A percentile compares a stretch with the other conserved stretches of the same genome.
These are phyloP conservation scores for Primulina eburnea DNA, from an alignment of 257 asterid species.

Conservation along the genomic window DNA sequence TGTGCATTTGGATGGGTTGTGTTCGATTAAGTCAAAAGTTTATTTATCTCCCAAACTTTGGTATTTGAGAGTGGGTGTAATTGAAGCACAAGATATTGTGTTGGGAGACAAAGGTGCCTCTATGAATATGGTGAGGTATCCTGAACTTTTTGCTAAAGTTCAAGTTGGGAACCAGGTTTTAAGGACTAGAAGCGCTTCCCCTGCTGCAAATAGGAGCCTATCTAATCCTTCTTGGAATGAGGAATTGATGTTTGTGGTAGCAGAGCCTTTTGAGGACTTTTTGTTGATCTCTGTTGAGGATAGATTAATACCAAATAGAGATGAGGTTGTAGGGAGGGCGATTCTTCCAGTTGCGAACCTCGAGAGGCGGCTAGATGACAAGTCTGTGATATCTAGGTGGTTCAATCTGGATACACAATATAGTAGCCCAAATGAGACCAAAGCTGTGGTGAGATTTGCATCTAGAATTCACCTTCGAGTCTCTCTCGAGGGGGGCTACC, in stretches of 20 bases:
- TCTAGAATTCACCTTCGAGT: constrained; percentile 76
- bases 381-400: constrained; percentile 65
- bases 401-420: constrained; percentile 59
- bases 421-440: constrained; percentile 42
- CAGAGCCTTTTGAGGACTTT: constrained; percentile 83
- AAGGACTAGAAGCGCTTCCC: constrained; percentile 58
- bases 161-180: constrained; percentile 80
- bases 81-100: constrained; percentile 77
- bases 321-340: constrained; percentile 63
- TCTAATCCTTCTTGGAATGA: constrained; percentile 78
- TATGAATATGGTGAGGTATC: constrained; percentile 58
- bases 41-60: constrained; percentile 83
- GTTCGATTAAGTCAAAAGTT: constrained; percentile 78
- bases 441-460: constrained; percentile 55
- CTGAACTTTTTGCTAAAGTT: constrained; percentile 72
- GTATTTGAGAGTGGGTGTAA: constrained; percentile 71
- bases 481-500: constrained; percentile 84
- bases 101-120: constrained; percentile 54
- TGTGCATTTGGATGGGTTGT: constrained; percentile 60
- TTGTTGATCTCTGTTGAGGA: constrained; percentile 63
- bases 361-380: constrained; percentile 70
- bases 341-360: constrained; percentile 45
- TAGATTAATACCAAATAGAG: constrained; percentile 57
- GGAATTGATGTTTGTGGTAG: constrained; percentile 75
- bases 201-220: constrained; percentile 43